These are phyloP conservation scores for Verticillium dahliae DNA, from an alignment of 2,329 filamentous ascomycete species.

Conservation along the genomic window DNA sequence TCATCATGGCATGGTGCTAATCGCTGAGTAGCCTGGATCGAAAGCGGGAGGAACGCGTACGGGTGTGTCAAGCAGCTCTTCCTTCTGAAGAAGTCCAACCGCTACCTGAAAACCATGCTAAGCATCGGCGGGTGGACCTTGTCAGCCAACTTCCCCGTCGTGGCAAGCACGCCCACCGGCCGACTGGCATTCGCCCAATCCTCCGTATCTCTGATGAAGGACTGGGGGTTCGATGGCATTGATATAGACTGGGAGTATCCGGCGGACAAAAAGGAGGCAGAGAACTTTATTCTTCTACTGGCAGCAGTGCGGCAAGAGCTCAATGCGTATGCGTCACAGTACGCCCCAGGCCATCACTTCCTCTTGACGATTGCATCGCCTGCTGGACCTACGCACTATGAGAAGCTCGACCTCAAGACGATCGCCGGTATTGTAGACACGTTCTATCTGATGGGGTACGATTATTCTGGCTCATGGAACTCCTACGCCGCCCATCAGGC, in stretches of 20 bases:
- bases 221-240: conserved; percentile 69
- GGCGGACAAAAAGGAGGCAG: conserved; percentile 37
- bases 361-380: conserved; percentile 60
- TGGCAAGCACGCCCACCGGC: conserved; percentile 64
- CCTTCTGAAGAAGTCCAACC: conserved; percentile 72
- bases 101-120: conserved; percentile 77
- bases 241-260: conserved; percentile 66
- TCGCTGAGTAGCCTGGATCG: conserved; percentile 48
- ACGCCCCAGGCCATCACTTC: conserved; percentile 44
- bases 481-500: conserved; percentile 65
- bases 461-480: conserved; percentile 83
- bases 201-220: conserved; percentile 68
- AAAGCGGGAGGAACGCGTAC: conserved; percentile 72
- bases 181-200: conserved; percentile 65
- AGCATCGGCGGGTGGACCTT: conserved; percentile 93
- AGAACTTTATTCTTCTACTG: conserved; percentile 52
- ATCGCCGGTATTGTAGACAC: conserved; percentile 38
- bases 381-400: conserved; percentile 55
- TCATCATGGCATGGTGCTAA: not conserved
- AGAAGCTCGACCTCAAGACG: conserved; percentile 48
- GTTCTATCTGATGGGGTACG: conserved; percentile 78
- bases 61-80: conserved; percentile 86
- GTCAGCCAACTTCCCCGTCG: conserved; percentile 69
- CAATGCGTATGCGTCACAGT: conserved; percentile 44
- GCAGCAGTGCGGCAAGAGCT: conserved; percentile 50